Evolutionary conservation across 2,329 filamentous ascomycete genomes (phyloP).

Genomic region (Fusarium solani-melongenae): DNA sequence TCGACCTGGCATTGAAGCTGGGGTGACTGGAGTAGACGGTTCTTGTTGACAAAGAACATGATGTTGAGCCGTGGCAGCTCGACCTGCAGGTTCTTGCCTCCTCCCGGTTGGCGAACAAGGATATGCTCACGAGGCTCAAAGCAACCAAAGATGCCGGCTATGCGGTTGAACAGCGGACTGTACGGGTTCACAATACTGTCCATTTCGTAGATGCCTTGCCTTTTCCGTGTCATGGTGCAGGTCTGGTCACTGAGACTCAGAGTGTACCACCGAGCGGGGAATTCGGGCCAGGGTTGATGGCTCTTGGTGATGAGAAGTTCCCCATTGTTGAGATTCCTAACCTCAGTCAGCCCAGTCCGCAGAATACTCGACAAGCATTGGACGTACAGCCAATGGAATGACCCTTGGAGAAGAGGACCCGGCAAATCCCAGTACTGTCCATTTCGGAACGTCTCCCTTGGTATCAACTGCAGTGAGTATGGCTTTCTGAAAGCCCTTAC

Average conservation of each 20-base stretch:
- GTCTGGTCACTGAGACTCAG: constrained; percentile 19
- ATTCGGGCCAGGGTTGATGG: constrained; percentile 30
- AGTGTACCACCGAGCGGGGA: constrained; percentile 13
- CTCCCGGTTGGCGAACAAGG: constrained; percentile 34
- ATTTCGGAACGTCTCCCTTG: constrained; percentile 25
- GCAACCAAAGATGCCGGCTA: constrained; percentile 32
- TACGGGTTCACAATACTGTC: constrained; percentile 35
- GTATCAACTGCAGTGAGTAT: constrained; percentile 38
- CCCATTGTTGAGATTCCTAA: constrained; percentile 31
- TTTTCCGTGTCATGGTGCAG: constrained; percentile 14
- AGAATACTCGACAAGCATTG: constrained; percentile 35
- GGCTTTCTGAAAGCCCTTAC: constrained; percentile 24
- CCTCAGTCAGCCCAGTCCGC: neutral
- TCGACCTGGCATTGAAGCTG: constrained; percentile 65
- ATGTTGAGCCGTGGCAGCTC: constrained; percentile 65
- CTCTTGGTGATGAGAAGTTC: constrained; percentile 33
- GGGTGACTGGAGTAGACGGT: constrained; percentile 56
- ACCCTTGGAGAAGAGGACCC: constrained; percentile 57
- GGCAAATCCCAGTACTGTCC: constrained; percentile 58
- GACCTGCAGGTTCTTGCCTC: constrained; percentile 49
- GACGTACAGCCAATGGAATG: constrained; percentile 66
- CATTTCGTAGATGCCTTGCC: neutral
- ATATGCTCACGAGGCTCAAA: constrained; percentile 32
- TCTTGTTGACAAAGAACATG: constrained; percentile 60
- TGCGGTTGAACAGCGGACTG: constrained; percentile 36